Percentiles rank a stretch among this genome's conserved stretches.
Conservation (phyloP, 208 protist species). For the Crithidia bombi region DNA sequence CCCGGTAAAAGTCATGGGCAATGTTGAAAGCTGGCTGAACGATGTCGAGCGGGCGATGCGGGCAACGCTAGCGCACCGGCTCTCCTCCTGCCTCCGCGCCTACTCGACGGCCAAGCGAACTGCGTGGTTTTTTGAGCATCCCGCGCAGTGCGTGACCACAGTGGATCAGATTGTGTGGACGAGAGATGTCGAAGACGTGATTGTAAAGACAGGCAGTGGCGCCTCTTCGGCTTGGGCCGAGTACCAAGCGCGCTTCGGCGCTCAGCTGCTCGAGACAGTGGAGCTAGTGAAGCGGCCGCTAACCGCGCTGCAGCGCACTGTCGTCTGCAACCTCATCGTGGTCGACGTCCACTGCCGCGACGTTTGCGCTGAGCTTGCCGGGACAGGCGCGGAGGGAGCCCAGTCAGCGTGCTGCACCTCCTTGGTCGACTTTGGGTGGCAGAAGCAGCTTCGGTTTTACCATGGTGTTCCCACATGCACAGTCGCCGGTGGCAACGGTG, state of each 20-base stretch:
- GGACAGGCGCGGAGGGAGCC: conserved; percentile 12
- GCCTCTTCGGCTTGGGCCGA: conserved; percentile 38
- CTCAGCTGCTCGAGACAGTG: conserved; percentile 85
- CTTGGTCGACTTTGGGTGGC: conserved; percentile 93
- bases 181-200: conserved; percentile 80
- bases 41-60: conserved; percentile 93
- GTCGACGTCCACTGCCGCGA: conserved; percentile 96
- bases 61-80: conserved; percentile 69
- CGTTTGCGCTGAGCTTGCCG: conserved; percentile 78
- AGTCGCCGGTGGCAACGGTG: conserved; percentile 26
- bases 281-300: conserved; percentile 88
- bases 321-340: conserved; percentile 94
- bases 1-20: conserved; percentile 84
- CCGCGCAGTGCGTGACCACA: conserved; percentile 91
- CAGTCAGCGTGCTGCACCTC: conserved; percentile 30
- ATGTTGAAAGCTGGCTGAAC: conserved; percentile 95
- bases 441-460: conserved; percentile 94
- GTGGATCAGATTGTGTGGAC: conserved; percentile 94
- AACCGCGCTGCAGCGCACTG: conserved; percentile 79
- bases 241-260: conserved; percentile 81
- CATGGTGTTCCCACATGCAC: conserved; percentile 52
- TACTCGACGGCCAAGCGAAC: conserved; percentile 66
- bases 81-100: conserved; percentile 53
- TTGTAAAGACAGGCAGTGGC: conserved; percentile 35
- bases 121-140: conserved; percentile 92